Evolutionary conservation across 163 green algal genomes (phyloP), one percentile per base, ranked within the genome.

Genomic region (Scenedesmus sp.): DNA sequence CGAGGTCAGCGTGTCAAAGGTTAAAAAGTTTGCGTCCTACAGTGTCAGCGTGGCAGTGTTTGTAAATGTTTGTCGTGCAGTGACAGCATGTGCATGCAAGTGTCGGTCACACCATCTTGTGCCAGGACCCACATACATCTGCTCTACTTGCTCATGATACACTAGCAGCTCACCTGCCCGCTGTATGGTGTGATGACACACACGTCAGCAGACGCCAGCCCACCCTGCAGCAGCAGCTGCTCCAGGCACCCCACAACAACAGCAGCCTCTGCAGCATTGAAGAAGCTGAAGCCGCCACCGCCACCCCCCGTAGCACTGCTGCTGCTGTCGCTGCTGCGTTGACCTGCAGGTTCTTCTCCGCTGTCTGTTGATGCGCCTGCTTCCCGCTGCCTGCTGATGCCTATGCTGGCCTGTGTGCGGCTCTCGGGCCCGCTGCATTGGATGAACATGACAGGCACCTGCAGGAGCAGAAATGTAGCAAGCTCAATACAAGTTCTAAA

Each of bases 111-210:
- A 46, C 34, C 34, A 46, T 46, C 34, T 46, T 0, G 34, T 46
- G 34, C 34, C 34, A 46, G 34, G 34, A 46, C 0, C 34, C 34
- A 46, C 13, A 64, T 26, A 62, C 54, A n/a, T 7, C n/a, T 67
- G 5, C 67, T 67, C 54, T 77, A 46, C 34, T 1, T 46, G 34
- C 34, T 46, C n/a, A n/a, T n/a, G n/a, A n/a, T n/a, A n/a, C n/a
- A 15, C 62, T 70, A 70, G 86, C 64, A 46, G 2, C 92, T 8
- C 64, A 96, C 97, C 95, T 99, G 98, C 0, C 95, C 97, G 73
- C 95, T 97, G 95, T 99, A 99, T 2, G 98, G 98, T 12, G 97
- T 98, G 89, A 99, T 98, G 87, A 99, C 86, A 20, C 97, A 97
- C 23, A 99, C 96, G 79, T 97, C 94, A 0, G 81, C 92, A 23